Evolutionary conservation across 2,329 filamentous ascomycete species (phyloP).

Genomic region (Claviceps digitariae): DNA sequence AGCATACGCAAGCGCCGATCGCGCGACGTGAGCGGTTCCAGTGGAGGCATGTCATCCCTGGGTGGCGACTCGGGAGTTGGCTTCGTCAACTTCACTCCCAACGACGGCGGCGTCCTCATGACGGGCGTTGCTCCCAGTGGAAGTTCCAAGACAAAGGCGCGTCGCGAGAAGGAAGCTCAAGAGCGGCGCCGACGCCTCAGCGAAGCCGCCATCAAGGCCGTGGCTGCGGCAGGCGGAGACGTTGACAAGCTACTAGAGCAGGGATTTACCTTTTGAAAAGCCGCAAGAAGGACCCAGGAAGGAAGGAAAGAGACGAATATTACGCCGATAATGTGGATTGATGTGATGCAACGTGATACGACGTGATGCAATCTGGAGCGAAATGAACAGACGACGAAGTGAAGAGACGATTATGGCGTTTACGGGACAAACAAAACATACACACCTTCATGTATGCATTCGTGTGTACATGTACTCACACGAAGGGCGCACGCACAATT

Average conservation of each 20-base stretch:
- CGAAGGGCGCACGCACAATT: neutral
- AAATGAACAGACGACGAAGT: neutral
- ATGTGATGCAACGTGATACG: neutral
- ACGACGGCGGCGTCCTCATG: conserved; percentile 66
- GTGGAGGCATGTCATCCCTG: conserved; percentile 13
- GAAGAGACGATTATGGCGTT: neutral
- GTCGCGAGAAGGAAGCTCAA: conserved; percentile 73
- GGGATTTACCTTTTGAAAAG: conserved; percentile 28
- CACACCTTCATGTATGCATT: neutral
- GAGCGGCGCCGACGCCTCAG: conserved; percentile 60
- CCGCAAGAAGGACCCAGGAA: neutral
- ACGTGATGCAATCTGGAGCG: neutral
- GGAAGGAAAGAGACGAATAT: neutral
- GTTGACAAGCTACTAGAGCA: conserved; percentile 38
- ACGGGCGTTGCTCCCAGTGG: conserved; percentile 85
- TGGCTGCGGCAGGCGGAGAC: conserved; percentile 59
- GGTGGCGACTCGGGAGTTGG: conserved; percentile 27
- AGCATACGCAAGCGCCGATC: conserved; percentile 27
- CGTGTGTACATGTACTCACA: neutral
- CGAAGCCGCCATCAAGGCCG: conserved; percentile 54
- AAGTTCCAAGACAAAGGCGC: conserved; percentile 85
- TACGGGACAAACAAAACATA: neutral
- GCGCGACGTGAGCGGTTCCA: conserved; percentile 18
- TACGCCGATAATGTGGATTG: neutral
- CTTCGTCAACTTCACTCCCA: conserved; percentile 85